These are phyloP conservation scores for Vigna unguiculata DNA, from an alignment of 306 rosid species.

Conservation along the genomic window DNA sequence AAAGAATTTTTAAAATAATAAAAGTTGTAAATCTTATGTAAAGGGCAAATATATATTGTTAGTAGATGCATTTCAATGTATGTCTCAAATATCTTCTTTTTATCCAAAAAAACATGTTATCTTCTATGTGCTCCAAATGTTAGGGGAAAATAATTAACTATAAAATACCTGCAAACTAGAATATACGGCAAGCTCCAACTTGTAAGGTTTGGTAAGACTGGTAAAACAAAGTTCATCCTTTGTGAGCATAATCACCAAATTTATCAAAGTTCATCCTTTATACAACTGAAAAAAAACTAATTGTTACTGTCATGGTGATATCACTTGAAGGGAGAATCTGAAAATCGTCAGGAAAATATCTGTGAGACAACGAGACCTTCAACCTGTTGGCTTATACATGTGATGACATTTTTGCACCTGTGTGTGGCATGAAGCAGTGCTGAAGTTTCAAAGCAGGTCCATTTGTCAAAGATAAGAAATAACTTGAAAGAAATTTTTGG, in stretches of 20 bases:
- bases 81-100: constrained; percentile 21
- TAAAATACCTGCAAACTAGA: constrained; percentile 75
- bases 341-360: constrained; percentile 97
- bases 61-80: constrained; percentile 30
- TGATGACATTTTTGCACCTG: constrained; percentile 43
- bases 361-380: constrained; percentile 64
- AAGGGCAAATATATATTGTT: constrained; percentile 21
- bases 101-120: constrained; percentile 4
- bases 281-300: background rate
- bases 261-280: background rate
- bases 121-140: constrained; percentile 4
- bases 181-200: constrained; percentile 96
- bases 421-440: constrained; percentile 48
- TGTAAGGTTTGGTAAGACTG: constrained; percentile 76
- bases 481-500: background rate
- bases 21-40: constrained; percentile 21
- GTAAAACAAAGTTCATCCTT: constrained; percentile 58
- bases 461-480: constrained; percentile 43
- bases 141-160: constrained; percentile 22
- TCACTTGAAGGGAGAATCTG: constrained; percentile 99
- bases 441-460: constrained; percentile 58
- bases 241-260: constrained; percentile 26
- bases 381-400: constrained; percentile 45
- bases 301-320: constrained; percentile 93
- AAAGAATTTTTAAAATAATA: constrained; percentile 17